A percentile compares a stretch with the other conserved stretches of the same genome.
phyloP scores from a whole-genome alignment of 2,329 filamentous ascomycete genomes.

The Erysiphe pulchra region DNA sequence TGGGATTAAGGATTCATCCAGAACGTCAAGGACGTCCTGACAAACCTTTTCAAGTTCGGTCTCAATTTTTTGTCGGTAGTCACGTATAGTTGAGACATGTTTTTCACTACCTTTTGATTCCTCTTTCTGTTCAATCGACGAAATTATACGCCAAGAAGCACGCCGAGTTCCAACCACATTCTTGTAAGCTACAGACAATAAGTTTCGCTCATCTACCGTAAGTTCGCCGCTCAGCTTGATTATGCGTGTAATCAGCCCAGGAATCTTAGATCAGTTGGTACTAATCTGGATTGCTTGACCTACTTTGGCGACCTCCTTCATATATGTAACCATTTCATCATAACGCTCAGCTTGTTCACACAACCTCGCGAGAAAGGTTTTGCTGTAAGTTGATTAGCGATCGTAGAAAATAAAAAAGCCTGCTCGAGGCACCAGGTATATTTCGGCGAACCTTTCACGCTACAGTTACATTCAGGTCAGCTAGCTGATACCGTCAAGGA shows the following conservation, averaged over 20 bases:
- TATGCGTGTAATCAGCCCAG: constrained; percentile 1
- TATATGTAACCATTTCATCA: constrained; percentile 97
- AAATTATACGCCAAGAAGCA: constrained; percentile 98
- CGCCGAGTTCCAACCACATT: constrained; percentile 96
- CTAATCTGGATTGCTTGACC: constrained; percentile 6
- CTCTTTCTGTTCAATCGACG: constrained; percentile 99
- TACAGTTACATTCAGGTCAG: neutral
- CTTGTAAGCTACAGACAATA: constrained; percentile 98
- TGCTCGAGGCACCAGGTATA: neutral
- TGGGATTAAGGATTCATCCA: constrained; percentile 81
- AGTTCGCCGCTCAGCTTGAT: constrained; percentile 41
- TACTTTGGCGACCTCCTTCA: constrained; percentile 99
- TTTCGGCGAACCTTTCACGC: neutral
- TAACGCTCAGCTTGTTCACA: constrained; percentile 91
- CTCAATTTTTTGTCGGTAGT: constrained; percentile 98
- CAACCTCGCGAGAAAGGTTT: constrained; percentile 98
- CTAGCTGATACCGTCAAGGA: neutral
- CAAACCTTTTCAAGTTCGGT: constrained; percentile 91
- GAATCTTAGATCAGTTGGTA: neutral
- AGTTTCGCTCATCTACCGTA: constrained; percentile 92
- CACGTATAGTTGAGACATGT: constrained; percentile 80
- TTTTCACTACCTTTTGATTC: constrained; percentile 95
- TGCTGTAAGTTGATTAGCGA: constrained; percentile 29
- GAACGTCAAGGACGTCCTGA: constrained; percentile 87
- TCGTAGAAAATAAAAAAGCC: neutral